Evolutionary conservation across 768 basidiomycete species (phyloP).

Genomic region (Clitopilus hobsonii): DNA sequence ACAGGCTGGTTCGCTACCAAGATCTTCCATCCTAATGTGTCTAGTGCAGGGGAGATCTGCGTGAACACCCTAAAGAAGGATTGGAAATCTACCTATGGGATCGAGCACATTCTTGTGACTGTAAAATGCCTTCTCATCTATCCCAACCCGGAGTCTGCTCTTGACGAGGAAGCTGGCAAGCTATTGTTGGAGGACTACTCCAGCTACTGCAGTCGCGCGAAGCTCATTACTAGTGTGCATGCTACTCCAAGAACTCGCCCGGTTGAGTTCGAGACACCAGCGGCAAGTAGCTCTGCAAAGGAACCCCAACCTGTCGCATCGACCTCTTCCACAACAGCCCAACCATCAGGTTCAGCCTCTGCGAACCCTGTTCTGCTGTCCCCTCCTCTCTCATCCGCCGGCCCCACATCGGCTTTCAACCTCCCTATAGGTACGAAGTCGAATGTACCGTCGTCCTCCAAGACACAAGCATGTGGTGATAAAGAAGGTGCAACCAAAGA

Average conservation of each 20-base stretch:
- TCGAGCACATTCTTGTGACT: conserved; percentile 86
- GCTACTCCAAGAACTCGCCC: conserved; percentile 78
- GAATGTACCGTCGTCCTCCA: conserved; percentile 41
- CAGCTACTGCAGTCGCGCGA: conserved; percentile 81
- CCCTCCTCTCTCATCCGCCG: conserved; percentile 16
- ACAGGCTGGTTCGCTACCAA: conserved; percentile 89
- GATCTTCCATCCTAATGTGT: conserved; percentile 97
- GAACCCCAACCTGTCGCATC: conserved; percentile 25
- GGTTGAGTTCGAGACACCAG: conserved; percentile 59
- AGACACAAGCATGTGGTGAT: conserved; percentile 34
- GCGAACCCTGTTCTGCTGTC: conserved; percentile 11
- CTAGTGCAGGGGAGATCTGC: conserved; percentile 85
- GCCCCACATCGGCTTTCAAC: conserved; percentile 22
- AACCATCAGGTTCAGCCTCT: conserved; percentile 15
- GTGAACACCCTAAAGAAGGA: conserved; percentile 98
- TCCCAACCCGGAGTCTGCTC: conserved; percentile 93
- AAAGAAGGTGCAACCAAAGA: conserved; percentile 47
- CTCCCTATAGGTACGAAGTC: conserved; percentile 37
- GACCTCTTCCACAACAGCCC: conserved; percentile 15
- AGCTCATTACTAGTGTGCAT: conserved; percentile 87
- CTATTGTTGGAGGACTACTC: conserved; percentile 86
- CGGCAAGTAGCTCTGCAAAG: conserved; percentile 25
- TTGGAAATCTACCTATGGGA: conserved; percentile 90
- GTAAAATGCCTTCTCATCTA: conserved; percentile 95
- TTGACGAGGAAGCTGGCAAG: conserved; percentile 96